Conservation (phyloP, 345 rosid genomes). For the Nasturtium officinale region DNA sequence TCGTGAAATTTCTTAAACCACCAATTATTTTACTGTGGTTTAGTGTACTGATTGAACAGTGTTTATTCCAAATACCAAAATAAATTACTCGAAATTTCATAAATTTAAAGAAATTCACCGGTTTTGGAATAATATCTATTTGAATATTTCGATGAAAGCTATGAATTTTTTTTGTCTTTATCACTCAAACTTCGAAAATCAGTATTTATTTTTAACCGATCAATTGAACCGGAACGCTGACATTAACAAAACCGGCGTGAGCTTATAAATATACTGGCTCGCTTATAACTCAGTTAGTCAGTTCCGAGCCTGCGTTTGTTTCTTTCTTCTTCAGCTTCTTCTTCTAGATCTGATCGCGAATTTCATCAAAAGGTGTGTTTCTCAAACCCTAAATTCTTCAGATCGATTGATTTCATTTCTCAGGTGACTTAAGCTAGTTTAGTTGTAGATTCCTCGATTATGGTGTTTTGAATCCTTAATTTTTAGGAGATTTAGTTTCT, state of each 20-base stretch:
- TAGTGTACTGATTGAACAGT: not conserved
- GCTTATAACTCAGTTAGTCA: slow-evolving; percentile 28
- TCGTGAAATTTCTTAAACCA: slow-evolving; percentile 16
- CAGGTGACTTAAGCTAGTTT: not conserved
- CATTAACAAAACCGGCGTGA: slow-evolving; percentile 19
- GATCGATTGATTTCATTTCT: slow-evolving; percentile 18
- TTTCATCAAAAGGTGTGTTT: slow-evolving; percentile 28
- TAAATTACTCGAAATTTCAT: not conserved
- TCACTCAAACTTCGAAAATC: not conserved
- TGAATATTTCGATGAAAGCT: not conserved
- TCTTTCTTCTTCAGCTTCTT: slow-evolving; percentile 16
- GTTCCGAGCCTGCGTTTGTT: slow-evolving; percentile 24
- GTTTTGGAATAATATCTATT: not conserved
- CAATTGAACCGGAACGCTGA: slow-evolving; percentile 26
- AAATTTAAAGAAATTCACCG: not conserved
- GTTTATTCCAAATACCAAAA: slow-evolving; percentile 2
- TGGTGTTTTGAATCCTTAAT: not conserved
- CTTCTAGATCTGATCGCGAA: slow-evolving; percentile 41
- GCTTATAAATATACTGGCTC: slow-evolving; percentile 24
- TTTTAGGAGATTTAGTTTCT: not conserved
- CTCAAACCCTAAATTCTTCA: not conserved
- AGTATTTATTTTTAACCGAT: not conserved
- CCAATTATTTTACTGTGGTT: slow-evolving; percentile 10
- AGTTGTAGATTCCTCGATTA: slow-evolving; percentile 1
- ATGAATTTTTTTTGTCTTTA: not conserved